These are phyloP conservation scores for Erysimum cheiri DNA, from an alignment of 441 rosid genomes.

Conservation along the genomic window DNA sequence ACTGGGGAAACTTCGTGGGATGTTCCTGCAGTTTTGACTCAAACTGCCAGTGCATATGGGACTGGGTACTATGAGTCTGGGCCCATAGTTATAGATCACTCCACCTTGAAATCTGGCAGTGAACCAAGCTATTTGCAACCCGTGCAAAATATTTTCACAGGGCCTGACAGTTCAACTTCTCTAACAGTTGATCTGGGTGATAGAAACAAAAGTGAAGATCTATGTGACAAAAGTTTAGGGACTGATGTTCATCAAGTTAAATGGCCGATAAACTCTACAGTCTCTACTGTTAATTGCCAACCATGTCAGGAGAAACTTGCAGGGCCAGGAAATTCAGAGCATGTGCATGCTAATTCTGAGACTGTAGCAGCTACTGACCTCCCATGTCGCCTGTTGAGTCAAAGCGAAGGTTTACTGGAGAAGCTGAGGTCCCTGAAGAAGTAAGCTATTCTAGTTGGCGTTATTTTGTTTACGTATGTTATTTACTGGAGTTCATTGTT, in stretches of 20 bases:
- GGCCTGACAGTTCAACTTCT: conserved; percentile 44
- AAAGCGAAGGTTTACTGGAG: conserved; percentile 68
- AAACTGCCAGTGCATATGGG: conserved; percentile 46
- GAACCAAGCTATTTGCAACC: conserved; percentile 50
- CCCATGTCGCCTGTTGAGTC: conserved; percentile 57
- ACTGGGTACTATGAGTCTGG: conserved; percentile 48
- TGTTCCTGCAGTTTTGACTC: conserved; percentile 62
- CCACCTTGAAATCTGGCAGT: conserved; percentile 37
- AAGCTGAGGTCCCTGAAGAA: conserved; percentile 74
- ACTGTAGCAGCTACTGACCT: conserved; percentile 48
- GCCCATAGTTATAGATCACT: conserved; percentile 42
- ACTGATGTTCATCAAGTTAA: conserved; percentile 49
- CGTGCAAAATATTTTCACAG: conserved; percentile 32
- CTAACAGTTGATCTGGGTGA: conserved; percentile 47
- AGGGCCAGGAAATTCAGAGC: conserved; percentile 40
- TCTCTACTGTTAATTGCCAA: conserved; percentile 43
- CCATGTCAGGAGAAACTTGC: conserved; percentile 41
- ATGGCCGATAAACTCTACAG: conserved; percentile 39
- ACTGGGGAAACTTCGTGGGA: conserved; percentile 99
- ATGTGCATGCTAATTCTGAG: conserved; percentile 44
- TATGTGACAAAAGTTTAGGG: conserved; percentile 37
- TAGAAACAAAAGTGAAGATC: conserved; percentile 47
- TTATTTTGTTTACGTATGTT: conserved; percentile 27
- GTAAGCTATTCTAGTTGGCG: conserved; percentile 51
- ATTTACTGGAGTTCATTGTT: background rate